Evolutionary conservation across 768 basidiomycete species (phyloP), one percentile per base, ranked within the genome.

Genomic region (Tylopilus subfusipes): DNA sequence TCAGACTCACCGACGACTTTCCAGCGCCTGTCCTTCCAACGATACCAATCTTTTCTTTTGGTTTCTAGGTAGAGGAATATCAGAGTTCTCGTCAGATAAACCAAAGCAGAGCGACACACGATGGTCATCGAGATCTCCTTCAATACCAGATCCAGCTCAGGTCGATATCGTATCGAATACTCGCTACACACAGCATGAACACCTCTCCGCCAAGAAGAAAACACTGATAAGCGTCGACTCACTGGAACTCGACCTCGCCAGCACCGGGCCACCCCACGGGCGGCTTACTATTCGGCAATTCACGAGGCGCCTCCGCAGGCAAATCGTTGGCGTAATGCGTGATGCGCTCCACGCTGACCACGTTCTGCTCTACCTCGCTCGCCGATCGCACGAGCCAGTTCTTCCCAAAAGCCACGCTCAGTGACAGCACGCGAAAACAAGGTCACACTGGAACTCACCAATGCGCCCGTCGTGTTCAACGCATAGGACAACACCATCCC

Each of bases 1-100:
- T 16, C 2, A 31, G 1, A 65, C 80, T 58, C 59, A 88, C 86
- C 2, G 88, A 85, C 34, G 86, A 88, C 71, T 90, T 90, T 56
- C 88, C 81, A 66, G 86, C 79, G 19, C 90, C 94, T 5, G 94
- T 96, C 56, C 90, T 71, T 4, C 90, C 90, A 68, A 86, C 82
- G 5, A 97, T 84, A n/a, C 96, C 96, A 42, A 96, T 82, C 70
- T 94, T 96, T 67, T 95, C 90, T 43, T 79, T 82, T 0, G 88
- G 76, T 62, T 82, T 76, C 87, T 89, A 30, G 36, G n/a, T n/a
- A 42, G 21, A 11, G n/a, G 7, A 18, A 52, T 54, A 46, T 68
- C 30, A 59, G 44, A 11, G 22, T 16, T 7, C 50, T 34, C 36
- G 16, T 13, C 12, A 31, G 2, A 13, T n/a, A 60, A 3, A 31